Evolutionary conservation across 768 basidiomycete species (phyloP).

Genomic region (Rhodotorula paludigena): DNA sequence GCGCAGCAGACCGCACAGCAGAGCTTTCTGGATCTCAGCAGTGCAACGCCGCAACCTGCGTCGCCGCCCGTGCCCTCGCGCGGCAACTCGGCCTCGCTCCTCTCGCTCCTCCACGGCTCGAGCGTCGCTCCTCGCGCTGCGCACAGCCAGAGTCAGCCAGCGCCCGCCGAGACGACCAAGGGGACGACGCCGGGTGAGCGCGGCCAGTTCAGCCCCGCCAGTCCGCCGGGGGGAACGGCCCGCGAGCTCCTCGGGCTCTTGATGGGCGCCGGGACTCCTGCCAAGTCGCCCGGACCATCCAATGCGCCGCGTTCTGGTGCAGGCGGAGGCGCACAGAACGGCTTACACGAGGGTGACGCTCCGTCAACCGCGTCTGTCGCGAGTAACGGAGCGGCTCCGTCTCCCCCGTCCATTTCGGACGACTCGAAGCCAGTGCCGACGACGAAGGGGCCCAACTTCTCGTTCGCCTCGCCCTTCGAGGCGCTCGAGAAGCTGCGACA

Average conservation of each 20-base stretch:
- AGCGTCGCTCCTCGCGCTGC: neutral
- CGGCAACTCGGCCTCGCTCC: neutral
- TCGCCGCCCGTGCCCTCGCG: neutral
- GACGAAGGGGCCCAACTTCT: slow-evolving; percentile 1
- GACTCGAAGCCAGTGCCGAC: too few species aligned
- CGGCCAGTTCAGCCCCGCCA: neutral
- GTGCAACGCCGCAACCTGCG: too few species aligned
- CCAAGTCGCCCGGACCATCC: neutral
- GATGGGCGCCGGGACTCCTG: neutral
- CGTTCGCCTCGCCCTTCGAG: slow-evolving; percentile 23
- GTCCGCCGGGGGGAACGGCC: neutral
- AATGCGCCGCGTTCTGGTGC: neutral
- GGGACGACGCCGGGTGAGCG: neutral
- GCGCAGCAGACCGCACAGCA: neutral
- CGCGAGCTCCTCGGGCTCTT: neutral
- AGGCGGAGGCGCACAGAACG: neutral
- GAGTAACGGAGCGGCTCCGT: too few species aligned
- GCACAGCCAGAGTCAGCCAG: too few species aligned
- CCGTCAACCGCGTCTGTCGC: too few species aligned
- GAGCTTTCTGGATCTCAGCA: neutral
- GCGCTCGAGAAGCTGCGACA: neutral
- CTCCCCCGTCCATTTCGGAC: too few species aligned
- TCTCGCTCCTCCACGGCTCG: slow-evolving; percentile 3
- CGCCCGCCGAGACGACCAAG: too few species aligned
- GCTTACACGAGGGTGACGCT: neutral